These are phyloP conservation scores for Chaetomium strumarium DNA, from an alignment of 2,329 filamentous ascomycete genomes.

Conservation along the genomic window DNA sequence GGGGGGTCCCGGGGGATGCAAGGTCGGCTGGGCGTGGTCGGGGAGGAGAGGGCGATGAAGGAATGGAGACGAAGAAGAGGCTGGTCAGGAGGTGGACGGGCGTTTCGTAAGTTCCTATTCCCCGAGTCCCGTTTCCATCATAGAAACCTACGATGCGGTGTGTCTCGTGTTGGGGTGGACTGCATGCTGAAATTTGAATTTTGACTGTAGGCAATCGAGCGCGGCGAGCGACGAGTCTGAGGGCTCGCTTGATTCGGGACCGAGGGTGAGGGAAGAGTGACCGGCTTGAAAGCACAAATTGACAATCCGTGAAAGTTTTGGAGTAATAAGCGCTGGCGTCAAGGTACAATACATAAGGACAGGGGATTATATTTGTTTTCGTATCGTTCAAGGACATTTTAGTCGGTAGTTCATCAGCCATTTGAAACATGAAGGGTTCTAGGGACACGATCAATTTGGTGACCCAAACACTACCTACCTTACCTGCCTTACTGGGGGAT, in stretches of 20 bases:
- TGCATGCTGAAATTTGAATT: not conserved
- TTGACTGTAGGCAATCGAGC: conserved; percentile 8
- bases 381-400: too few relatives aligned
- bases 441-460: too few relatives aligned
- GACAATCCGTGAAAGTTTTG: not conserved
- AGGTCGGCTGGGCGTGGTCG: not conserved
- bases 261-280: not conserved
- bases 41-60: too few relatives aligned
- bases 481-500: too few relatives aligned
- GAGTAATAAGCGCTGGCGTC: not conserved
- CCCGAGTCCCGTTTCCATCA: not conserved
- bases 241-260: not conserved
- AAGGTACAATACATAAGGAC: too few relatives aligned
- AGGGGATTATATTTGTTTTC: too few relatives aligned
- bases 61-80: not conserved
- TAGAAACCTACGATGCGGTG: not conserved
- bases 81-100: not conserved
- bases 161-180: too few relatives aligned
- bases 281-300: not conserved
- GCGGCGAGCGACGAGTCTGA: conserved; percentile 13
- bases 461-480: too few relatives aligned
- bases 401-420: too few relatives aligned
- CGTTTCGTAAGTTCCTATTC: not conserved
- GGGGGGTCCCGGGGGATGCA: not conserved
- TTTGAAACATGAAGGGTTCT: too few relatives aligned